These are phyloP conservation scores for Malassezia psittaci DNA, from an alignment of 1,284 basidiomycete species.

Conservation along the genomic window DNA sequence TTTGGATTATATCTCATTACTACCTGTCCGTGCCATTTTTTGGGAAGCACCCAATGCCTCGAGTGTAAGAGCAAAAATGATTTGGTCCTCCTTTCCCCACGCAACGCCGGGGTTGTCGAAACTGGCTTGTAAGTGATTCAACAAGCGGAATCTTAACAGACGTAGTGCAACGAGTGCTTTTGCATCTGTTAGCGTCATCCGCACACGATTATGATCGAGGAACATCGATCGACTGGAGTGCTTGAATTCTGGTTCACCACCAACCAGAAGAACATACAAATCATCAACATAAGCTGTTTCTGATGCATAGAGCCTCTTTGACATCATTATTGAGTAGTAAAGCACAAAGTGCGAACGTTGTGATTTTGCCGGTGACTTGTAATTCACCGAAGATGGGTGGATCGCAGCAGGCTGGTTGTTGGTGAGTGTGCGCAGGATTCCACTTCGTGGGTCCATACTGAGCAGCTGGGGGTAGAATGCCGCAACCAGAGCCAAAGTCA, in stretches of 20 bases:
- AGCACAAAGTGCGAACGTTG: constrained; percentile 26
- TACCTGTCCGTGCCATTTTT: background rate
- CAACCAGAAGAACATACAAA: constrained; percentile 68
- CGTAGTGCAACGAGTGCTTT: constrained; percentile 73
- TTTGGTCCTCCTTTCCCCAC: constrained; percentile 1
- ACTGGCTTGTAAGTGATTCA: constrained; percentile 56
- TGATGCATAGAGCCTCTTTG: constrained; percentile 85
- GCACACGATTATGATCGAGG: constrained; percentile 76
- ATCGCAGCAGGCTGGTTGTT: constrained; percentile 75
- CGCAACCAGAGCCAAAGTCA: constrained; percentile 73
- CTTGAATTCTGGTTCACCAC: constrained; percentile 87
- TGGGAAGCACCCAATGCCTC: constrained; percentile 1
- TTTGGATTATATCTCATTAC: no score
- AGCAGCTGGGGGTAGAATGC: constrained; percentile 89
- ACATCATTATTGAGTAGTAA: constrained; percentile 58
- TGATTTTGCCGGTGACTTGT: constrained; percentile 14
- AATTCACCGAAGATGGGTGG: constrained; percentile 62
- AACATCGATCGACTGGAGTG: constrained; percentile 61
- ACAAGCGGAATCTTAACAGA: constrained; percentile 62
- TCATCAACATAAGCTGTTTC: constrained; percentile 86
- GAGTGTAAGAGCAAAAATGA: constrained; percentile 2
- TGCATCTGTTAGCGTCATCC: constrained; percentile 55
- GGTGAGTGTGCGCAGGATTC: constrained; percentile 67
- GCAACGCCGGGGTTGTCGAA: constrained; percentile 20
- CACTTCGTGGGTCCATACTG: constrained; percentile 55